Conservation (phyloP, 2,329 filamentous ascomycete genomes). For the Scedosporium dehoogii region DNA sequence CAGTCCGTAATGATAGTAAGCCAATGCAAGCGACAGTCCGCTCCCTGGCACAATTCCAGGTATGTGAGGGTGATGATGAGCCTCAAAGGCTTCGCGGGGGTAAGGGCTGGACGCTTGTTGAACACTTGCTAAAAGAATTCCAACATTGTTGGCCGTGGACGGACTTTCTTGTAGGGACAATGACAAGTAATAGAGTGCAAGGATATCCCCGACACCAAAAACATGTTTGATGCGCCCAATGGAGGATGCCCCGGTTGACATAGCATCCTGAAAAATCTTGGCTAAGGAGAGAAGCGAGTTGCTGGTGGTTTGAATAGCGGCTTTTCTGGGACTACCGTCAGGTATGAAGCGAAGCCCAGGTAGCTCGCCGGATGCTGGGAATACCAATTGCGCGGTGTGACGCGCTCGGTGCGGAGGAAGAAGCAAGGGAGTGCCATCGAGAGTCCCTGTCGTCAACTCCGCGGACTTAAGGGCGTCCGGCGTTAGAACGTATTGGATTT, state of each 20-base stretch:
- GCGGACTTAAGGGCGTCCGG: conserved; percentile 17
- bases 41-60: conserved; percentile 78
- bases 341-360: conserved; percentile 68
- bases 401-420: conserved; percentile 76
- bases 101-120: conserved; percentile 47
- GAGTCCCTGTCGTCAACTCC: not conserved
- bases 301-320: conserved; percentile 85
- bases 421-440: conserved; percentile 47
- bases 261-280: conserved; percentile 95
- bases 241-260: conserved; percentile 60
- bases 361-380: conserved; percentile 62
- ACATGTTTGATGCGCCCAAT: conserved; percentile 48
- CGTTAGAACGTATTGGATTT: conserved; percentile 63
- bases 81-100: conserved; percentile 7
- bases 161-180: conserved; percentile 90
- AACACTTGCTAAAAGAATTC: conserved; percentile 89
- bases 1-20: conserved; percentile 93
- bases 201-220: conserved; percentile 78
- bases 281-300: conserved; percentile 90
- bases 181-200: conserved; percentile 91
- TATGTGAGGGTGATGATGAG: conserved; percentile 32
- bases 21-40: conserved; percentile 75
- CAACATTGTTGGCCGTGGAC: conserved; percentile 96
- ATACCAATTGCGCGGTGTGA: conserved; percentile 73
- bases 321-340: conserved; percentile 61